Percentiles rank a stretch among this genome's conserved stretches.
Conservation (phyloP, 305 asterid genomes). For the Stenogyne calaminthoides region DNA sequence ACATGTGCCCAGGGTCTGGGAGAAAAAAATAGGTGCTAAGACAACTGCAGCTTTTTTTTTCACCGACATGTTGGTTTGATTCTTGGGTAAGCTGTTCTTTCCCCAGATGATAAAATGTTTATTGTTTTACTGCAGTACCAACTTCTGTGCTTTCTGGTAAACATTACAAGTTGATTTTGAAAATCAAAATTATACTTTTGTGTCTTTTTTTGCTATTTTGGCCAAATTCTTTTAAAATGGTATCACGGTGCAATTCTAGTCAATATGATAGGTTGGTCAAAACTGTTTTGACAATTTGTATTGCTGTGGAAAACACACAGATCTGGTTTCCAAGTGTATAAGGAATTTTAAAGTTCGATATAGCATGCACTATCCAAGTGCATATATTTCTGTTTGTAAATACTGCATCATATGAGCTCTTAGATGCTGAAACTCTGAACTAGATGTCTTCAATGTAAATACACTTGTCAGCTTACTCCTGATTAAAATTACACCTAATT, state of each 20-base stretch:
- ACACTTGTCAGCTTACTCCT: not conserved
- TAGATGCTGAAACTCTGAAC: not conserved
- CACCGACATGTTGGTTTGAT: conserved; percentile 77
- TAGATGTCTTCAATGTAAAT: not conserved
- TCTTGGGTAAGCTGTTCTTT: conserved; percentile 81
- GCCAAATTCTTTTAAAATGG: not conserved
- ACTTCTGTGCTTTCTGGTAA: conserved; percentile 96
- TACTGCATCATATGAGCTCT: not conserved
- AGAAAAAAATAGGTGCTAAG: conserved; percentile 74
- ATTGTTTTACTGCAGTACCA: conserved; percentile 96
- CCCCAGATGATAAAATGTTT: conserved; percentile 93
- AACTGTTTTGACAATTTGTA: not conserved
- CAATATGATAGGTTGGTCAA: not conserved
- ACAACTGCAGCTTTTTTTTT: conserved; percentile 90
- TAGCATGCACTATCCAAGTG: not conserved
- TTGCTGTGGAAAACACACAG: not conserved
- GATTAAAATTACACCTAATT: not conserved
- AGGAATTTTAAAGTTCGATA: too few relatives aligned
- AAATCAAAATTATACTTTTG: not conserved
- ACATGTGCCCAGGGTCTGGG: conserved; percentile 83
- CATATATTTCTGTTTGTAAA: not conserved
- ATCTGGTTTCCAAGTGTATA: not conserved
- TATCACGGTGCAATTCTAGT: not conserved
- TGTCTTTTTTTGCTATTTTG: not conserved
- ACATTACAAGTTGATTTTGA: too few relatives aligned